Evolutionary conservation across 306 rosid genomes (phyloP).

Genomic region (Vigna reflexopilosa): DNA sequence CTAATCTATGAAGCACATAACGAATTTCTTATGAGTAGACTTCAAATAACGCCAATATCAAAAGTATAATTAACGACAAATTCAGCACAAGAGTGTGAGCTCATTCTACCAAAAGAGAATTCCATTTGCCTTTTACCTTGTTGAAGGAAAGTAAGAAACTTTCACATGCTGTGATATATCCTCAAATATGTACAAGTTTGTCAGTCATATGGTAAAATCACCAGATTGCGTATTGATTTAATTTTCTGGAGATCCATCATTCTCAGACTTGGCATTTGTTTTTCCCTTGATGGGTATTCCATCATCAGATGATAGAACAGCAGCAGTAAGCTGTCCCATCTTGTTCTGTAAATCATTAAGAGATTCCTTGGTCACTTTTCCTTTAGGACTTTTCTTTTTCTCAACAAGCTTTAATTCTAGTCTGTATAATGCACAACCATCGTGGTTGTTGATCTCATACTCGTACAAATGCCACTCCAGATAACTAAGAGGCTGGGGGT

Average conservation of each 20-base stretch:
- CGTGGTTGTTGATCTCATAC: conserved; percentile 77
- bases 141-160: conserved; percentile 30
- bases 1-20: background rate
- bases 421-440: conserved; percentile 82
- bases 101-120: conserved; percentile 33
- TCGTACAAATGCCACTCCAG: conserved; percentile 96
- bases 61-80: background rate
- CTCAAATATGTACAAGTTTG: conserved; percentile 40
- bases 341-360: conserved; percentile 91
- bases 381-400: conserved; percentile 86
- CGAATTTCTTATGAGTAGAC: conserved; percentile 17
- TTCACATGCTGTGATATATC: conserved; percentile 30
- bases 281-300: conserved; percentile 57
- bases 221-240: conserved; percentile 15
- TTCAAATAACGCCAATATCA: conserved; percentile 16
- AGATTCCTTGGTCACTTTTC: conserved; percentile 70
- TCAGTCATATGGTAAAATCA: conserved; percentile 38
- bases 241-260: conserved; percentile 51
- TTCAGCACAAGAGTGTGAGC: conserved; percentile 16
- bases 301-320: conserved; percentile 57
- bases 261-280: conserved; percentile 54
- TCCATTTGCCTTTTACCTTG: conserved; percentile 23
- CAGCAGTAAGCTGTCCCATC: conserved; percentile 92
- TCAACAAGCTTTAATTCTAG: conserved; percentile 84
- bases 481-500: conserved; percentile 82